Evolutionary conservation across 1,284 basidiomycete species (phyloP).

Genomic region (Malassezia equina): DNA sequence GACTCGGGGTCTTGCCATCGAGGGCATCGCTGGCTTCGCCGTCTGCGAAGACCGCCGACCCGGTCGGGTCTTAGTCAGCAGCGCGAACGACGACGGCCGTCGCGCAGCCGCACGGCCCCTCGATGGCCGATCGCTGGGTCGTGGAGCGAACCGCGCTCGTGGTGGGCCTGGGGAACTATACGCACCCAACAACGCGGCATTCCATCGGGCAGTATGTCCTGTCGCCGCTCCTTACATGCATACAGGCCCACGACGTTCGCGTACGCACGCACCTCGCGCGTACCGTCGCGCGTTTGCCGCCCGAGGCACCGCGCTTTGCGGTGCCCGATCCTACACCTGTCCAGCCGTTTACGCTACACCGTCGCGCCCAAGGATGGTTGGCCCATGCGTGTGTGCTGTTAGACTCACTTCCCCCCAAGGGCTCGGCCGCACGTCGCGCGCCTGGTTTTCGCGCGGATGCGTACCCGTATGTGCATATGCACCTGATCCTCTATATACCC

Average conservation of each 20-base stretch:
- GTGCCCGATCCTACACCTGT: neutral
- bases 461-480: constrained; percentile 8
- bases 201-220: constrained; percentile 16
- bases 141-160: constrained; percentile 8
- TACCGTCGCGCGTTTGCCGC: neutral
- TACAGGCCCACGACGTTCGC: neutral
- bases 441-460: neutral
- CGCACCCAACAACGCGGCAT: constrained; percentile 14
- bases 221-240: neutral
- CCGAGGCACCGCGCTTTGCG: neutral
- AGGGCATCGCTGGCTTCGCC: neutral
- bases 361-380: constrained; percentile 9
- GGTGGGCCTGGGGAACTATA: constrained; percentile 16
- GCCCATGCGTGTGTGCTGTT: constrained; percentile 9
- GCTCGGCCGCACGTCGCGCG: neutral
- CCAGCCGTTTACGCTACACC: constrained; percentile 1
- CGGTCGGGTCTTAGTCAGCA: constrained; percentile 11
- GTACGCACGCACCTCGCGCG: constrained; percentile 1
- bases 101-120: neutral
- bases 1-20: neutral
- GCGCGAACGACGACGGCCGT: neutral
- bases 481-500: constrained; percentile 9
- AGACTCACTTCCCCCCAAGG: constrained; percentile 8
- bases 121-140: constrained; percentile 7
- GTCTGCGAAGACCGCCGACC: neutral